Evolutionary conservation across 805 yeast species (phyloP), one percentile per base, ranked within the genome.

Genomic region (Cyberlindnera mississippiensis): DNA sequence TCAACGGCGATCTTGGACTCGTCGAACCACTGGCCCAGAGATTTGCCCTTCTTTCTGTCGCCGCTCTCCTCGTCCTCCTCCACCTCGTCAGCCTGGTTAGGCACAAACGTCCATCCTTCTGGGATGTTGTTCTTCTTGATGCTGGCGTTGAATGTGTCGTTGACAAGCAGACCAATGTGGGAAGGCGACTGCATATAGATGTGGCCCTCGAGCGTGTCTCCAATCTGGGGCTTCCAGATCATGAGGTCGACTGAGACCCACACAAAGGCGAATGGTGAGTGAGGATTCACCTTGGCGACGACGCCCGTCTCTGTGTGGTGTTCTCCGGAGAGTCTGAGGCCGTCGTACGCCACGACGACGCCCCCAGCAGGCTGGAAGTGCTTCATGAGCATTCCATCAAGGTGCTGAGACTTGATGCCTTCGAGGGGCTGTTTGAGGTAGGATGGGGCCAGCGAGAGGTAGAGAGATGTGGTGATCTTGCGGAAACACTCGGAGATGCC

Each of bases 81-180:
- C 20, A 55, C 51, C 49, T 78, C 87, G 53, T 84, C 91, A 18
- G 73, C 80, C 59, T 87, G 88, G 54, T 75, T 79, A 38, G 93
- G 91, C 40, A 86, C 73, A 63, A 91, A 93, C 27, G 70, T 69
- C 99, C 99, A 93, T 35, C 71, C 75, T 32, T 69, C 66, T n/a
- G 99, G 99, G 46, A 93, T 89, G 53, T 79, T 81, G 59, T 75
- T 81, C 60, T 85, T 80, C 63, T 85, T 87, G 49, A 93, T 87
- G 35, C 91, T 80, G 17, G 97, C 97, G 65, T 93, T 93, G 69
- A 93, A 93, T 1, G 95, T 87, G 65, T 93, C 98, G 61, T 87
- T 90, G 37, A 93, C 72, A 50, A 93, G 73, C 46, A 93, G 70
- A 46, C 97, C 98, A 55, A 93, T 84, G 60, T 93, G 99, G 7